A percentile compares a stretch with the other conserved stretches of the same genome.
phyloP scores from a whole-genome alignment of 495 filamentous ascomycete genomes.

The Penicillium tannophilum region DNA sequence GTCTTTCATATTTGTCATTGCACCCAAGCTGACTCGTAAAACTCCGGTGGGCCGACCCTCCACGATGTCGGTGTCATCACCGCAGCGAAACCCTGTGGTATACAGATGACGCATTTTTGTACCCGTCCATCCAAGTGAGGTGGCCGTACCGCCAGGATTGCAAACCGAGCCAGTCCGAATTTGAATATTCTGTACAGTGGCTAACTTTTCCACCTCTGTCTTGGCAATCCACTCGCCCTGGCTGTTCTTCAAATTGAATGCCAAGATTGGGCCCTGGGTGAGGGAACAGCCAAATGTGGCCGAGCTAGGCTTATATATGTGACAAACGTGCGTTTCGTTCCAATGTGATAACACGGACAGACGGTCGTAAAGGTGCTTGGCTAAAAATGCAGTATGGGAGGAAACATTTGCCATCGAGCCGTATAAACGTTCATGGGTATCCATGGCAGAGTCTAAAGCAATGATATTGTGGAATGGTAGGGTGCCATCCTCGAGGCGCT shows the following conservation, averaged over 20 bases:
- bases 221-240: conserved; percentile 75
- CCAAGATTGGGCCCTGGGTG: conserved; percentile 75
- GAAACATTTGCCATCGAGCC: conserved; percentile 70
- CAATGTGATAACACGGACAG: conserved; percentile 63
- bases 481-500: conserved; percentile 86
- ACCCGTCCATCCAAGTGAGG: conserved; percentile 65
- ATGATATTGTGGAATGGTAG: conserved; percentile 86
- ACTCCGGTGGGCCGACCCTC: conserved; percentile 84
- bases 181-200: conserved; percentile 75
- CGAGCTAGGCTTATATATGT: conserved; percentile 57
- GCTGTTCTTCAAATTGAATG: conserved; percentile 77
- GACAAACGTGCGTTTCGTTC: conserved; percentile 67
- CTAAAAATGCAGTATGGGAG: conserved; percentile 72
- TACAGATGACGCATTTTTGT: conserved; percentile 83
- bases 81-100: conserved; percentile 76
- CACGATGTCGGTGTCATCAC: conserved; percentile 77
- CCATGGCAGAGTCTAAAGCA: conserved; percentile 72
- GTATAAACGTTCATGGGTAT: conserved; percentile 68
- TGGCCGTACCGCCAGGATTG: conserved; percentile 84
- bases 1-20: conserved; percentile 82
- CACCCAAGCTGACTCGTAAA: conserved; percentile 81
- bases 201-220: conserved; percentile 81
- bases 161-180: conserved; percentile 85
- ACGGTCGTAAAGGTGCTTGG: conserved; percentile 56
- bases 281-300: conserved; percentile 42